phyloP scores from a whole-genome alignment of 768 basidiomycete species.

The Lactarius psammicola region DNA sequence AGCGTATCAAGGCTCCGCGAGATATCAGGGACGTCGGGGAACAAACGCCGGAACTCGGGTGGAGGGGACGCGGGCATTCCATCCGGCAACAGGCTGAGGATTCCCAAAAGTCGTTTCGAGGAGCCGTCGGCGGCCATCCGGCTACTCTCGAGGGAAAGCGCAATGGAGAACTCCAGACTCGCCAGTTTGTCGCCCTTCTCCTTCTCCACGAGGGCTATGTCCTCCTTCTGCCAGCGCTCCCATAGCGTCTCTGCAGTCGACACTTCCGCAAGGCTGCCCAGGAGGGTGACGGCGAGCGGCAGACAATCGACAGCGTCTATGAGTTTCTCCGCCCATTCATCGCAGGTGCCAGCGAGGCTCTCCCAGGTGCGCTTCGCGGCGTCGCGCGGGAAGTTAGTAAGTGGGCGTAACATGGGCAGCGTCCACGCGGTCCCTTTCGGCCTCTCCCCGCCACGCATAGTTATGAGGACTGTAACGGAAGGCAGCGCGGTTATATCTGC shows the following conservation, averaged over 20 bases:
- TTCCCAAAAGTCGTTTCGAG: slow-evolving; percentile 14
- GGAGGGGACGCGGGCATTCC: slow-evolving; percentile 13
- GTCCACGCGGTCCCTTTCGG: slow-evolving; percentile 24
- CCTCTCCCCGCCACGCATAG: slow-evolving; percentile 23
- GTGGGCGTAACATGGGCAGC: slow-evolving; percentile 20
- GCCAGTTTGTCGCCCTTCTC: slow-evolving; percentile 19
- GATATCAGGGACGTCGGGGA: slow-evolving; percentile 11
- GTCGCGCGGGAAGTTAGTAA: slow-evolving; percentile 14
- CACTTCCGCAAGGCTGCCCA: slow-evolving; percentile 21
- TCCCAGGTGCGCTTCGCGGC: slow-evolving; percentile 23
- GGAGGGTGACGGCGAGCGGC: slow-evolving; percentile 24
- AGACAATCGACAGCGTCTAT: slow-evolving; percentile 22
- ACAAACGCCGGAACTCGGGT: slow-evolving; percentile 5
- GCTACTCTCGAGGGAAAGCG: slow-evolving; percentile 20
- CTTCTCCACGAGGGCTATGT: slow-evolving; percentile 19
- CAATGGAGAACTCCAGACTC: slow-evolving; percentile 21
- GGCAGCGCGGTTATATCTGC: slow-evolving; percentile 15
- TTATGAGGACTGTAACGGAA: slow-evolving; percentile 22
- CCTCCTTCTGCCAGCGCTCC: slow-evolving; percentile 24
- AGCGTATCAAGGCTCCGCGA: slow-evolving; percentile 19
- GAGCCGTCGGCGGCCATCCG: slow-evolving; percentile 17
- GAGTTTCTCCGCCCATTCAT: slow-evolving; percentile 24
- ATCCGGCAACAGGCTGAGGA: slow-evolving; percentile 20
- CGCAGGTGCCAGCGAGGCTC: slow-evolving; percentile 13
- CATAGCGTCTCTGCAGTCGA: slow-evolving; percentile 21